Base-by-base conservation (phyloP, 2,329 filamentous ascomycete genomes). In the Ceratocystis variospora region DNA sequence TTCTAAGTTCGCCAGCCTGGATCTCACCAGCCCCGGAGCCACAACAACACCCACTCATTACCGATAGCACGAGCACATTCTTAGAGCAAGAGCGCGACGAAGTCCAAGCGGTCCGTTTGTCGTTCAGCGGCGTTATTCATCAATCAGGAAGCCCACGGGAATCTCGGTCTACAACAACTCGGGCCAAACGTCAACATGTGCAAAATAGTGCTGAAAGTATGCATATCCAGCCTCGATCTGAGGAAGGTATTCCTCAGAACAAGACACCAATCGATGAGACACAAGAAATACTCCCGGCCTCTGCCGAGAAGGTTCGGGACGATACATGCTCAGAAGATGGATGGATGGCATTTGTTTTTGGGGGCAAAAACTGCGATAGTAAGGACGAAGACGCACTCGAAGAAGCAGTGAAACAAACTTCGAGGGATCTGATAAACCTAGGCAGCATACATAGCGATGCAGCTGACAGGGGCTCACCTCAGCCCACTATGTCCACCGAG, bases 281-380 rank as follows among this genome's bases (percentile, higher is more conserved):
- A 6, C 46, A 22, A 33, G 22, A n/a, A 57, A 10, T 5, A 3
- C 15, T 22, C 37, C 8, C 12, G 31, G 19, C 31, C 41, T 6
- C 45, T 15, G 31, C 19, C 31, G n/a, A 41, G 12, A 10, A 31
- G 31, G 12, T 44, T 25, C 22, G 12, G 12, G 25, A 19, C 10
- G 31, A 61, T 5, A 15, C 44, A 10, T 62, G 55, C 37, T 66
- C 64, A 19, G 61, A 67, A 22, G 61, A 67, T n/a, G 61, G 46
- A n/a, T 67, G 65, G 65, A 57, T 67, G 61, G 63, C 44, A 19
- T 67, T 67, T 63, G 61, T 67, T 7, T 67, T 67, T 63, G 61
- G 65, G 12, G 61, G 19, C 5, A 33, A 33, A 19, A 31, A 55
- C 2, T 28, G 31, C n/a, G 19, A 25, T 46, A 22, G 31, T 15